Evolutionary conservation across 2,329 filamentous ascomycete species (phyloP).

Genomic region (Alternaria arborescens): DNA sequence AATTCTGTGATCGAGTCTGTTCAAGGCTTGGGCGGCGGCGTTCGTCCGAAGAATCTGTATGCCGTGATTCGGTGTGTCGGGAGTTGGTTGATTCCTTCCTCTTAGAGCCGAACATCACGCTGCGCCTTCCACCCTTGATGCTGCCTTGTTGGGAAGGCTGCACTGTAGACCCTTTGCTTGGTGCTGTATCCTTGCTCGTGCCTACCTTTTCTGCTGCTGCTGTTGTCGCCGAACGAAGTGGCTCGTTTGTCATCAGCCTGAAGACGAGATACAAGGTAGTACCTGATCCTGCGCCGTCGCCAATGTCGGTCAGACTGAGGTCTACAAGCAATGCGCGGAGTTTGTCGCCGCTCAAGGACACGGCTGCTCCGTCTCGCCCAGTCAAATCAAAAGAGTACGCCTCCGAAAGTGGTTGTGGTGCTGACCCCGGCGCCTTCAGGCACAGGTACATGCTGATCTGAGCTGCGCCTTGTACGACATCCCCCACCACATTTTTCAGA

Average conservation of each 20-base stretch:
- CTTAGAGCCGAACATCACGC: slow-evolving; percentile 74
- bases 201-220: slow-evolving; percentile 46
- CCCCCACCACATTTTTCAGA: slow-evolving; percentile 81
- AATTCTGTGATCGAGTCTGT: slow-evolving; percentile 29
- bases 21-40: slow-evolving; percentile 36
- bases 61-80: slow-evolving; percentile 23
- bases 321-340: slow-evolving; percentile 90
- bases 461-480: slow-evolving; percentile 76
- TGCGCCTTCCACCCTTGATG: slow-evolving; percentile 56
- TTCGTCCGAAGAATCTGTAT: slow-evolving; percentile 28
- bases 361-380: slow-evolving; percentile 74
- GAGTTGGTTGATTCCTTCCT: slow-evolving; percentile 54
- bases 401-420: slow-evolving; percentile 77
- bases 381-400: slow-evolving; percentile 82
- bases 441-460: slow-evolving; percentile 79
- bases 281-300: slow-evolving; percentile 69
- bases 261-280: slow-evolving; percentile 84
- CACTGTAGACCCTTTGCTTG: slow-evolving; percentile 32
- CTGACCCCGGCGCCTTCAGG: slow-evolving; percentile 70
- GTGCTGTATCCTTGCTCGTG: slow-evolving; percentile 36
- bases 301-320: slow-evolving; percentile 77
- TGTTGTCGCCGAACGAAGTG: slow-evolving; percentile 40
- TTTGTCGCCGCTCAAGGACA: slow-evolving; percentile 69
- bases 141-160: slow-evolving; percentile 47
- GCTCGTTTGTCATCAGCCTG: slow-evolving; percentile 73